Percentiles rank a stretch among this genome's conserved stretches.
These are phyloP conservation scores for Cucumis variabilis DNA, from an alignment of 331 rosid genomes.

Conservation along the genomic window DNA sequence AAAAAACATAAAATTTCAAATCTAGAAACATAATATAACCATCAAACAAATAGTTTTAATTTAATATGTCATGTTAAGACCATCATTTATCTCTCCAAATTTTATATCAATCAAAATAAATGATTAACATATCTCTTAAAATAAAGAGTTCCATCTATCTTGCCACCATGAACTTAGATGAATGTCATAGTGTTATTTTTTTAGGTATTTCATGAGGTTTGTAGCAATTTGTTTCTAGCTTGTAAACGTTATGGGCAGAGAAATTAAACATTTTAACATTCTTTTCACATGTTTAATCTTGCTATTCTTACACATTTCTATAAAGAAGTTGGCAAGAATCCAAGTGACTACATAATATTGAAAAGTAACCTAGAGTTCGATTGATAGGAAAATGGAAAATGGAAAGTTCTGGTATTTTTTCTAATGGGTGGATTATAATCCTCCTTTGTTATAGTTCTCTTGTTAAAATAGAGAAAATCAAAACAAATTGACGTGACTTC, in stretches of 20 bases:
- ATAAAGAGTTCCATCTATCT: no score
- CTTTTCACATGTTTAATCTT: background rate
- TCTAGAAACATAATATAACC: no score
- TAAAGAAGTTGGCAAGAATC: background rate
- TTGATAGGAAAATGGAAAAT: background rate
- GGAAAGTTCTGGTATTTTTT: slow-evolving; percentile 18
- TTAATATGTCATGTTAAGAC: no score
- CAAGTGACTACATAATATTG: background rate
- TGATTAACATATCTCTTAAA: no score
- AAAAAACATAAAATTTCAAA: no score
- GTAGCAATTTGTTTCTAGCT: slow-evolving; percentile 63
- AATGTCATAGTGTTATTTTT: slow-evolving; percentile 63
- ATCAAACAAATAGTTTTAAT: no score
- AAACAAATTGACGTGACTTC: background rate
- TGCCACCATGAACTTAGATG: slow-evolving; percentile 63
- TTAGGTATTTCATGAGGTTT: slow-evolving; percentile 83
- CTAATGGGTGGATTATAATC: slow-evolving; percentile 1
- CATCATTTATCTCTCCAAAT: no score
- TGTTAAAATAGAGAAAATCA: background rate
- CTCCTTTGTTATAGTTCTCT: background rate
- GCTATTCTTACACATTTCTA: background rate
- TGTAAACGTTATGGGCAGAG: slow-evolving; percentile 51
- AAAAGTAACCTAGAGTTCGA: background rate
- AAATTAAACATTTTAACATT: background rate
- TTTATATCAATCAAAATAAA: no score